phyloP scores from a whole-genome alignment of 306 rosid species.

The Urtica urens region DNA sequence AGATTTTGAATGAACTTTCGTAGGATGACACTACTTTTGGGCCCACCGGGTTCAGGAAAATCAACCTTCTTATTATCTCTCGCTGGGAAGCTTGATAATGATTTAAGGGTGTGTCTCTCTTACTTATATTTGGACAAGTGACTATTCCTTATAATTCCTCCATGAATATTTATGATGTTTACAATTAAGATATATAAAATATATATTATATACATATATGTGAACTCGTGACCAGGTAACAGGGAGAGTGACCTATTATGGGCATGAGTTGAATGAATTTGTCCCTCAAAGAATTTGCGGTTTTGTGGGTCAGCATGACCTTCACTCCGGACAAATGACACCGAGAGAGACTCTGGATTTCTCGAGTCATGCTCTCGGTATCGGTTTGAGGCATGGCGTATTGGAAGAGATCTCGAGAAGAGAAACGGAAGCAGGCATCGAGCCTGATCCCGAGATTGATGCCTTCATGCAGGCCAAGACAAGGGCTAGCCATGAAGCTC shows the following conservation, averaged over 20 bases:
- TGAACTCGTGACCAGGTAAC: no score
- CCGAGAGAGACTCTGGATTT: conserved; percentile 78
- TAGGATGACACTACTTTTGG: conserved; percentile 66
- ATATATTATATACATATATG: no score
- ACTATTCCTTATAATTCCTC: no score
- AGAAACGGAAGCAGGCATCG: conserved; percentile 28
- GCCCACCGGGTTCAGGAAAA: conserved; percentile 84
- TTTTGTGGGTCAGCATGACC: conserved; percentile 62
- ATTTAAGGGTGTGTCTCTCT: conserved; percentile 34
- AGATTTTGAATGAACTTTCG: no score
- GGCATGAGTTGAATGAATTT: conserved; percentile 53
- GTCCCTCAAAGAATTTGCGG: conserved; percentile 73
- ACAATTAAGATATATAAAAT: no score
- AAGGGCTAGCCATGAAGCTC: conserved; percentile 21
- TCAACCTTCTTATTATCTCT: conserved; percentile 58
- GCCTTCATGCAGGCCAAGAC: conserved; percentile 35
- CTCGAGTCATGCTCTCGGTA: conserved; percentile 69
- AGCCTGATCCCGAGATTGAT: conserved; percentile 42
- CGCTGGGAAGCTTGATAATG: conserved; percentile 56
- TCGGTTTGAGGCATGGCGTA: conserved; percentile 50
- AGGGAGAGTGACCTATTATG: conserved; percentile 66
- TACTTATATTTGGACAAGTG: no score
- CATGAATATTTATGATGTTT: no score
- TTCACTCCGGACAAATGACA: conserved; percentile 80
- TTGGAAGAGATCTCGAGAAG: conserved; percentile 35